Evolutionary conservation across 169 alveolate species (phyloP), one percentile per base, ranked within the genome.

Genomic region (Theileria orientalis): DNA sequence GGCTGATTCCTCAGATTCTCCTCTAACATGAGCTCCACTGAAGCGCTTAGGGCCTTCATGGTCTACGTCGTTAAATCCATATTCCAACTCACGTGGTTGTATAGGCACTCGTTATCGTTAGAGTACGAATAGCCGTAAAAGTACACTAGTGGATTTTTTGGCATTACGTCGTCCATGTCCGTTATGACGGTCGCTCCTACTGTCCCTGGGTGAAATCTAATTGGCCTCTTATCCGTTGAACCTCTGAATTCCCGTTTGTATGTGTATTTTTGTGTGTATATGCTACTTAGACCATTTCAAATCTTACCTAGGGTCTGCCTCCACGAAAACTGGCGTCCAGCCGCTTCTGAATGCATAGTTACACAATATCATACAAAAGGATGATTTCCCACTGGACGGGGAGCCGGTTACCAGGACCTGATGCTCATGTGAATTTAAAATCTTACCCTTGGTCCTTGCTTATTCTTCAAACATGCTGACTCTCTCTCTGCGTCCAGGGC

Each of bases 371-470:
- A 80, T 69, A 30, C 95, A 93, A 42, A 90, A 84, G 16, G 97
- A 83, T 29, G 96, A 90, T 61, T 93, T 94, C 13, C 97, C 96
- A 37, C 96, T 91, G 59, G 90, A 86, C 27, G 94, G 90, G 59
- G 94, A 83, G 25, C 96, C 97, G 0, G 95, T 92, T 40, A 93
- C 91, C 54, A 93, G 61, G 11, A 85, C 80, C 93, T 86, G 54
- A 44, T 27, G 1, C 5, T 25, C 0, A 78, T 3, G 9, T 3
- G 8, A 40, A 14, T 9, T 29, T 0, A 16, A 3, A 27, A 42
- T 33, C 42, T 2, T 60, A 90, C 91, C 60, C 97, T 61, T 5
- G 97, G 97, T 2, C 97, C 96, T 9, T 76, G 71, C 30, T 69
- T 76, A 51, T 92, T 83, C 47, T 86, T 90, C 30, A 90, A 83